Conservation (phyloP, 768 basidiomycete species). For the Kwoniella europaea region DNA sequence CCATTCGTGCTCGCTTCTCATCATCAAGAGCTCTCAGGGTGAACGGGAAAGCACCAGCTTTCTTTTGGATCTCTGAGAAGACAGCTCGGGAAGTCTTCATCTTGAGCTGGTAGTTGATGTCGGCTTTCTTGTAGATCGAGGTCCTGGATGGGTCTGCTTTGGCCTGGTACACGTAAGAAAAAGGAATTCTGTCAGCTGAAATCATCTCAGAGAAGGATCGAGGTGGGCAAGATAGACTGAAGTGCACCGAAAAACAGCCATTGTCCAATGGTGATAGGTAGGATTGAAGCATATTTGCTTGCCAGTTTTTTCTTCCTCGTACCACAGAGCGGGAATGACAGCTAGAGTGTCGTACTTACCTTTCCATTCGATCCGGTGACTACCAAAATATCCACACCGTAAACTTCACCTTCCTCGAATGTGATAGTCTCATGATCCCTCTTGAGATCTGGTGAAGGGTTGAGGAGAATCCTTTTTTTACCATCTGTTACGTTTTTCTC, state of each 20-base stretch:
- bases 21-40: constrained; percentile 92
- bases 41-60: constrained; percentile 97
- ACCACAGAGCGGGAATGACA: too few relatives aligned
- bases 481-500: constrained; percentile 93
- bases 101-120: constrained; percentile 87
- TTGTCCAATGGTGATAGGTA: too few relatives aligned
- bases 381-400: constrained; percentile 81
- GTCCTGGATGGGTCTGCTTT: constrained; percentile 87
- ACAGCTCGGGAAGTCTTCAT: constrained; percentile 96
- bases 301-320: too few relatives aligned
- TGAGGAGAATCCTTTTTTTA: constrained; percentile 91
- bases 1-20: constrained; percentile 93
- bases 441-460: constrained; percentile 82
- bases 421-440: constrained; percentile 81
- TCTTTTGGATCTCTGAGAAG: constrained; percentile 96
- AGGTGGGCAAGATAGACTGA: neutral
- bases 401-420: constrained; percentile 93
- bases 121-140: constrained; percentile 87
- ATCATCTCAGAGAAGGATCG: neutral
- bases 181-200: neutral
- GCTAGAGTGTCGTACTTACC: constrained; percentile 60
- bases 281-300: too few relatives aligned
- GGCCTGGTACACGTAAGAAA: constrained; percentile 65
- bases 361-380: constrained; percentile 78
- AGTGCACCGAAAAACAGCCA: neutral